Percentiles rank a stretch among this genome's conserved stretches.
Conservation (phyloP, 2,329 filamentous ascomycete species). For the Scolecobasidium constrictum region DNA sequence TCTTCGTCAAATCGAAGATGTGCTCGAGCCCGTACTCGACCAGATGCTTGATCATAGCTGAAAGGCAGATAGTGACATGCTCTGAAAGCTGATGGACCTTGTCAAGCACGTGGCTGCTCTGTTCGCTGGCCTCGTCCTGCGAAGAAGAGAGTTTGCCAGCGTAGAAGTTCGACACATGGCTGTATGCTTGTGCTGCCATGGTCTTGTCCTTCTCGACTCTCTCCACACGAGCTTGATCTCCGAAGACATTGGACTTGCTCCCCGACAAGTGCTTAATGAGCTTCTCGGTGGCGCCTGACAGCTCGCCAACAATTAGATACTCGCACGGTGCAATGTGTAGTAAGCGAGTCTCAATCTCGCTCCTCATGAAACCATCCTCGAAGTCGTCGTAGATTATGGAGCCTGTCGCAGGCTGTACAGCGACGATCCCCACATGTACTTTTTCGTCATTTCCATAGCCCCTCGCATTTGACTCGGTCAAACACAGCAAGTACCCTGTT, state of each 20-base stretch:
- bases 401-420: slow-evolving; percentile 89
- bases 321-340: slow-evolving; percentile 94
- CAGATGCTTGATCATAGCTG: slow-evolving; percentile 90
- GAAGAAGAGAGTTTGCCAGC: slow-evolving; percentile 67
- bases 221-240: slow-evolving; percentile 80
- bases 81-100: slow-evolving; percentile 79
- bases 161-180: slow-evolving; percentile 87
- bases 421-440: slow-evolving; percentile 81
- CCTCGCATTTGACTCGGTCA: slow-evolving; percentile 76
- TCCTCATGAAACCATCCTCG: slow-evolving; percentile 94
- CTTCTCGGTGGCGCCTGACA: slow-evolving; percentile 87
- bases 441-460: slow-evolving; percentile 82
- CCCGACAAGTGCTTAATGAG: slow-evolving; percentile 81
- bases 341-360: slow-evolving; percentile 88
- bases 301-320: slow-evolving; percentile 81
- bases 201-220: slow-evolving; percentile 65
- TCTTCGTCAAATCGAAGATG: slow-evolving; percentile 91
- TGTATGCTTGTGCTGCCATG: slow-evolving; percentile 73
- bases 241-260: slow-evolving; percentile 81
- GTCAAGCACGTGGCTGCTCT: slow-evolving; percentile 60
- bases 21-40: slow-evolving; percentile 88
- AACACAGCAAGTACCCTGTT: slow-evolving; percentile 83
- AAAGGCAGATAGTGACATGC: slow-evolving; percentile 80
- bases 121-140: slow-evolving; percentile 33
- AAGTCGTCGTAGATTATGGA: slow-evolving; percentile 95